phyloP scores from a whole-genome alignment of 2,329 filamentous ascomycete species.

The Xylariaceae sp. region DNA sequence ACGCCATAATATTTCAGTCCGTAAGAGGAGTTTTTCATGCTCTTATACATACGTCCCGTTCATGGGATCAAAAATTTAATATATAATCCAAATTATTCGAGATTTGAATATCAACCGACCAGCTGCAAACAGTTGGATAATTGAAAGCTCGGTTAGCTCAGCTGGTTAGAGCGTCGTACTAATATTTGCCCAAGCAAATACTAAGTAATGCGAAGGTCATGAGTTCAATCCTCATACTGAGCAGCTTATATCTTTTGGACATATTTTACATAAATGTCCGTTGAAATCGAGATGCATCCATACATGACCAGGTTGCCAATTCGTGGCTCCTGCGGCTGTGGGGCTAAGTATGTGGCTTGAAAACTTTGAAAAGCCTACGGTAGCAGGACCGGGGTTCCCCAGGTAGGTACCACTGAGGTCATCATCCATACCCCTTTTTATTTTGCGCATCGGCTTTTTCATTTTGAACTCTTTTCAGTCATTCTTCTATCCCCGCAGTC shows the following conservation, averaged over 20 bases:
- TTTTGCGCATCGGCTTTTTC: not conserved
- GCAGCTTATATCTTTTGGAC: not conserved
- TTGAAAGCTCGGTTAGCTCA: not conserved
- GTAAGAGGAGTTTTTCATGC: too few species aligned
- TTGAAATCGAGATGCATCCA: too few species aligned
- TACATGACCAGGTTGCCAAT: too few species aligned
- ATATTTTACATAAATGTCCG: too few species aligned
- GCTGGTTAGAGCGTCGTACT: not conserved
- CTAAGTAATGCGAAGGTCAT: not conserved
- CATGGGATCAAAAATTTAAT: too few species aligned
- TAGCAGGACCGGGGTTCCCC: too few species aligned
- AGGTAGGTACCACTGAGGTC: too few species aligned
- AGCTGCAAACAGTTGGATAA: not conserved
- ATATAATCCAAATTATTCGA: too few species aligned
- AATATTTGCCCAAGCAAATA: not conserved
- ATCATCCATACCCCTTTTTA: not conserved
- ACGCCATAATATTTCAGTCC: too few species aligned
- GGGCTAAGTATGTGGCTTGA: not conserved
- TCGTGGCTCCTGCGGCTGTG: too few species aligned
- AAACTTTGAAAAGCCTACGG: too few species aligned
- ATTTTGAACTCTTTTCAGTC: not conserved
- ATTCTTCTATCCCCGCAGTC: not conserved
- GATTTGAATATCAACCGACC: not conserved
- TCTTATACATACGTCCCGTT: too few species aligned
- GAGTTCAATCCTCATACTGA: not conserved